These are phyloP conservation scores for Exophiala alcalophila DNA, from an alignment of 2,329 filamentous ascomycete species.

Conservation along the genomic window DNA sequence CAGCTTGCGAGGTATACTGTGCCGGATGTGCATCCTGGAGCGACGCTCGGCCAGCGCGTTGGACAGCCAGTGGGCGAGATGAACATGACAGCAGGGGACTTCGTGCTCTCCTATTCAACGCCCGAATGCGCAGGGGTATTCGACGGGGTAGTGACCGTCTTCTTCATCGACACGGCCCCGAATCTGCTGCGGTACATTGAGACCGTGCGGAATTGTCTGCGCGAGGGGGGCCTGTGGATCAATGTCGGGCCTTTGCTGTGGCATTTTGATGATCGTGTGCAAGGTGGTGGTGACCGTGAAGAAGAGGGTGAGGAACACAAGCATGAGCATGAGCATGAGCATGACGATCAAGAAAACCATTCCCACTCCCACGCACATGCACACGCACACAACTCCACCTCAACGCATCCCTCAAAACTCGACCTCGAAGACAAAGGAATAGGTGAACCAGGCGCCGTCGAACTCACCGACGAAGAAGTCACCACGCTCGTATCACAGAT, in stretches of 20 bases:
- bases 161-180: conserved; percentile 95
- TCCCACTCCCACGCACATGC: not conserved
- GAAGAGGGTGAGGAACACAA: conserved; percentile 32
- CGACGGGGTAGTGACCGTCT: conserved; percentile 82
- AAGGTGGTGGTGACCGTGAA: conserved; percentile 52
- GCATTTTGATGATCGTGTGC: conserved; percentile 82
- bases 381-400: conserved; percentile 33
- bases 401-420: conserved; percentile 49
- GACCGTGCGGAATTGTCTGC: conserved; percentile 74
- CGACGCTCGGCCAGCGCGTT: conserved; percentile 46
- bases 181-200: conserved; percentile 89
- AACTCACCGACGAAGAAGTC: conserved; percentile 87
- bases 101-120: conserved; percentile 74
- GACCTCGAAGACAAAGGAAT: conserved; percentile 57
- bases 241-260: conserved; percentile 90
- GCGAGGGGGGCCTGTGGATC: conserved; percentile 74
- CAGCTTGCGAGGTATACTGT: conserved; percentile 72
- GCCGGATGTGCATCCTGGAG: conserved; percentile 74
- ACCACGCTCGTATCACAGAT: conserved; percentile 67
- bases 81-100: conserved; percentile 92
- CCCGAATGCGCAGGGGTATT: conserved; percentile 61
- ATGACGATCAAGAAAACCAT: not conserved
- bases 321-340: conserved; percentile 42
- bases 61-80: conserved; percentile 60
- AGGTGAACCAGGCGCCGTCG: conserved; percentile 83